Evolutionary conservation across 2,329 filamentous ascomycete genomes (phyloP), one percentile per base, ranked within the genome.

Genomic region (Xylaria digitata): DNA sequence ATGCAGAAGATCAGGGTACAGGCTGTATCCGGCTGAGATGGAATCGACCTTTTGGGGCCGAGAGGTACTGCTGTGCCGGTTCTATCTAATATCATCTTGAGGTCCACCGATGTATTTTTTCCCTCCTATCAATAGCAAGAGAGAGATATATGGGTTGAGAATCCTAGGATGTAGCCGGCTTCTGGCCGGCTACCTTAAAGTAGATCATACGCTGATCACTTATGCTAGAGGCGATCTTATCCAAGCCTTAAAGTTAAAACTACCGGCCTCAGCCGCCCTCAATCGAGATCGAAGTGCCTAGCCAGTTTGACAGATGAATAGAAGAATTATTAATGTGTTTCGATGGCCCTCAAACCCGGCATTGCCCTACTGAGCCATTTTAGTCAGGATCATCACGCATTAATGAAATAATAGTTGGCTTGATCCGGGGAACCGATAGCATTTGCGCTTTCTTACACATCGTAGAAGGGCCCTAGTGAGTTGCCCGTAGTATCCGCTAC

Each of bases 151-250:
- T 45, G 23, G 32, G 49, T 40, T 50, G 55, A 37, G 50, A 55
- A 40, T 42, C 53, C 21, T 43, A n/a, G n/a, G n/a, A n/a, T n/a
- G n/a, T n/a, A n/a, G n/a, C n/a, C n/a, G n/a, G 17, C 53, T 37
- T 43, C 13, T 7, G 43, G 43, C 40, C 15, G 37, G 43, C 45
- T 52, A 32, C 50, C 43, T 54, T n/a, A 26, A 53, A 59, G 59
- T 43, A 63, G 60, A 67, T 69, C 67, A 64, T 63, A 60, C 57
- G 52, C 52, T 50, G 61, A 69, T 69, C 64, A 54, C 23, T 53
- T 55, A 49, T 32, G 54, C 48, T 40, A 45, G 21, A 21, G 49
- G 21, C 50, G 49, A 59, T 65, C 62, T 40, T 34, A 53, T 43
- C 49, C 42, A 56, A 60, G 49, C 60, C 60, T 60, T 64, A 30